phyloP scores from a whole-genome alignment of 768 basidiomycete species.

The Trametes meyenii region DNA sequence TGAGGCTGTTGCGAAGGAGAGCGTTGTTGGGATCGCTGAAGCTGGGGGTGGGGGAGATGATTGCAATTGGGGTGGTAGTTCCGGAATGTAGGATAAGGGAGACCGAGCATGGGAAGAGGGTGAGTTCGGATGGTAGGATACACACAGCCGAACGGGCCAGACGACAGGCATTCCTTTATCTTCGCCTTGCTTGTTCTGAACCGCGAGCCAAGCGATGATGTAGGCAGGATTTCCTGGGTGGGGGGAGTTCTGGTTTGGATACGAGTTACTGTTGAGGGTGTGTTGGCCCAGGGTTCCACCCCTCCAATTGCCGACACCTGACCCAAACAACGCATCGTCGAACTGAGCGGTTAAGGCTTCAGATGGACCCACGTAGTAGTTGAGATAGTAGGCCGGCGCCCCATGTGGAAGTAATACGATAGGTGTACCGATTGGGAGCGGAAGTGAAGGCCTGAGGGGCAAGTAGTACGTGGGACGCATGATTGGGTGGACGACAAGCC shows the following conservation, averaged over 20 bases:
- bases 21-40: conserved; percentile 25
- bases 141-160: conserved; percentile 68
- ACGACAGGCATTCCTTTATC: conserved; percentile 77
- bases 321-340: conserved; percentile 59
- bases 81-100: conserved; percentile 59
- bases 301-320: conserved; percentile 61
- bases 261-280: background rate
- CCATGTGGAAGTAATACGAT: conserved; percentile 71
- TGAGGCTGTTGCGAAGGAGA: conserved; percentile 15
- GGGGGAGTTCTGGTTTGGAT: background rate
- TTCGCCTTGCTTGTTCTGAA: conserved; percentile 79
- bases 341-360: conserved; percentile 65
- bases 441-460: conserved; percentile 45
- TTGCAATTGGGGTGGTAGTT: conserved; percentile 65
- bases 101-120: conserved; percentile 41
- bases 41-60: conserved; percentile 48
- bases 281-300: background rate
- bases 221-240: conserved; percentile 39
- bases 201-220: conserved; percentile 72
- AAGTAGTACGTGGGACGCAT: conserved; percentile 61
- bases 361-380: conserved; percentile 70
- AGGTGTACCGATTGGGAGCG: conserved; percentile 61
- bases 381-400: conserved; percentile 72
- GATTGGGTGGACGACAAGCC: conserved; percentile 67
- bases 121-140: conserved; percentile 43